Conservation (phyloP, 192 early-diverging fungal species). For the Umbelopsis sp. region DNA sequence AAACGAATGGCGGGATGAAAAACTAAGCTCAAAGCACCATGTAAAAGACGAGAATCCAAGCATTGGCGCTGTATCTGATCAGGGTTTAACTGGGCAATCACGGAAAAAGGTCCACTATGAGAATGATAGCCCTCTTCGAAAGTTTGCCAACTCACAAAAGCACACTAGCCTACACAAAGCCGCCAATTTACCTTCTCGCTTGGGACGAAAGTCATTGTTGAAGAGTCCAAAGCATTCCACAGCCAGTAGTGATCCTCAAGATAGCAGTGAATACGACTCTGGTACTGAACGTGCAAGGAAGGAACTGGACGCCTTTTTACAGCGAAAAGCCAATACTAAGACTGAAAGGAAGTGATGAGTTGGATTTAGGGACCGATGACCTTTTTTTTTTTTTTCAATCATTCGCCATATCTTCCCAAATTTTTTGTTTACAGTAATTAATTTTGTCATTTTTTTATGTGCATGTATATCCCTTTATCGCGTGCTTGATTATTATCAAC, state of each 20-base stretch:
- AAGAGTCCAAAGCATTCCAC: not conserved
- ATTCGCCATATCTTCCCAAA: too few species aligned
- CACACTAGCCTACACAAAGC: not conserved
- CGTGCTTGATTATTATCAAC: not conserved
- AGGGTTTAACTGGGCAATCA: not conserved
- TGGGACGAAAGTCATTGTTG: not conserved
- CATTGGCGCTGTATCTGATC: too few species aligned
- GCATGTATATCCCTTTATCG: not conserved
- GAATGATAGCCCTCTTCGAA: not conserved
- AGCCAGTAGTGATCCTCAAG: not conserved
- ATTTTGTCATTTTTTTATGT: not conserved
- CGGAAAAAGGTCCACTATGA: not conserved
- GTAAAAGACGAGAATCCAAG: not conserved
- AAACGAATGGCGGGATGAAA: not conserved
- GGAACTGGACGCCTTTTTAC: conserved; percentile 6
- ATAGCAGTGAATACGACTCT: conserved; percentile 8
- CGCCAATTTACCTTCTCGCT: not conserved
- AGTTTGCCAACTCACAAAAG: not conserved
- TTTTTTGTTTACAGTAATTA: too few species aligned
- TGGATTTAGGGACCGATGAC: too few species aligned
- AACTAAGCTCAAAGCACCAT: not conserved
- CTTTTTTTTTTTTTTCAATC: not conserved
- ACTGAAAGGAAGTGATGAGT: not conserved
- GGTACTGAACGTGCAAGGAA: conserved; percentile 2
- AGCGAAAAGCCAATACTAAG: not conserved